Conservation (phyloP, 2,329 filamentous ascomycete species). For the Scedosporium aurantiacum region DNA sequence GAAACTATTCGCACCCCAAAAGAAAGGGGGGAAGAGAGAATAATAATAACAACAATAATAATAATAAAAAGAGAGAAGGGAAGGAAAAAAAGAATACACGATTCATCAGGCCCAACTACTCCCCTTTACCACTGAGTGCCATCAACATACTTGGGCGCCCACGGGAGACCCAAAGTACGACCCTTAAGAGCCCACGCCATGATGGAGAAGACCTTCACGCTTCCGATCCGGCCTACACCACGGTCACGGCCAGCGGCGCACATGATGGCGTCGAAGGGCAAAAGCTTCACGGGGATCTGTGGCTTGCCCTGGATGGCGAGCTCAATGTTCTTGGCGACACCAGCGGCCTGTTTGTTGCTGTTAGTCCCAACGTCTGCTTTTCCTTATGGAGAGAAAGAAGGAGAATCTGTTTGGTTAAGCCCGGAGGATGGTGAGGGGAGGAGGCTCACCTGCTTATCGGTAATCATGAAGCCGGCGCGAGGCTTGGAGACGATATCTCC, state of each 20-base stretch:
- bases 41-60: too few species aligned
- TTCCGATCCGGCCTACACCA: slow-evolving; percentile 36
- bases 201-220: slow-evolving; percentile 37
- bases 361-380: not conserved
- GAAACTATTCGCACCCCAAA: not conserved
- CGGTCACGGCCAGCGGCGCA: slow-evolving; percentile 37
- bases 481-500: slow-evolving; percentile 43
- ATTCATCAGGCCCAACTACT: not conserved
- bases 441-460: slow-evolving; percentile 39
- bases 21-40: not conserved
- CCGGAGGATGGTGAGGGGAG: not conserved
- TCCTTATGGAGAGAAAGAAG: not conserved
- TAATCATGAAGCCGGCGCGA: slow-evolving; percentile 46
- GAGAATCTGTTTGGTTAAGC: not conserved
- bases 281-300: slow-evolving; percentile 31
- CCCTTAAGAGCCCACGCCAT: slow-evolving; percentile 41
- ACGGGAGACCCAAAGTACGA: slow-evolving; percentile 35
- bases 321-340: slow-evolving; percentile 43
- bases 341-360: slow-evolving; percentile 26
- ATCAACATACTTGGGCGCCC: slow-evolving; percentile 32
- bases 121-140: slow-evolving; percentile 34
- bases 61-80: not conserved
- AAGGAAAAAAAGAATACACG: not conserved
- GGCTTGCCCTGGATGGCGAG: slow-evolving; percentile 31
- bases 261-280: slow-evolving; percentile 37